Percentiles rank a stretch among this genome's conserved stretches.
These are phyloP conservation scores for Raphanus raphanistrum DNA, from an alignment of 345 rosid genomes.

Conservation along the genomic window DNA sequence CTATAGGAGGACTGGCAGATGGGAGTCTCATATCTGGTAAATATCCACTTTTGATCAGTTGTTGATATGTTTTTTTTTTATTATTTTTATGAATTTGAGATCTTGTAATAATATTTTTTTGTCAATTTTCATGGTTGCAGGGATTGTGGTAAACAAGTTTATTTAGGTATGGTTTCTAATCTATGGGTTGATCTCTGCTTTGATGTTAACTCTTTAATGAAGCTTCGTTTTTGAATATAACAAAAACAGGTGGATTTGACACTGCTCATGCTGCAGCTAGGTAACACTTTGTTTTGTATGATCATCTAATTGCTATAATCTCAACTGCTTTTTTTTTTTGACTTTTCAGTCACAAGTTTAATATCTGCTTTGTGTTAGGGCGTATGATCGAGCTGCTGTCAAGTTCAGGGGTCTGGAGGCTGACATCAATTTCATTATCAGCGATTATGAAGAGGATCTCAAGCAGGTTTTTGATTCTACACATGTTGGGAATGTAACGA, in stretches of 20 bases:
- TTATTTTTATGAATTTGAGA: not conserved
- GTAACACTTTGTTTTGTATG: constrained; percentile 38
- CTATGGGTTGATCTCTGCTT: constrained; percentile 10
- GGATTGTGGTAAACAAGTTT: constrained; percentile 98
- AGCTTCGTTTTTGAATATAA: constrained; percentile 19
- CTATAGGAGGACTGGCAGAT: constrained; percentile 90
- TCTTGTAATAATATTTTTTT: constrained; percentile 14
- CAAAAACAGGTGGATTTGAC: constrained; percentile 41
- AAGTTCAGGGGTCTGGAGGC: constrained; percentile 91
- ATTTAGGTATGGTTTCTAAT: constrained; percentile 63
- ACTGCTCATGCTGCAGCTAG: constrained; percentile 56
- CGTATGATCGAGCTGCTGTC: constrained; percentile 95
- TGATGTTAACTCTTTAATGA: constrained; percentile 6
- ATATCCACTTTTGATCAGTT: not conserved
- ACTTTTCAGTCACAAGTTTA: not conserved
- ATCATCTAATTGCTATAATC: not conserved
- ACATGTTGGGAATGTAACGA: not conserved
- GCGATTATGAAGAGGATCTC: constrained; percentile 85
- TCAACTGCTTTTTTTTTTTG: not conserved
- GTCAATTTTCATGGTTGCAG: constrained; percentile 45
- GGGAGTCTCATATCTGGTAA: constrained; percentile 98
- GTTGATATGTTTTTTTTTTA: not conserved
- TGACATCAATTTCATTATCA: constrained; percentile 79
- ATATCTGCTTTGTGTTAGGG: constrained; percentile 49
- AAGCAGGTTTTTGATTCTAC: constrained; percentile 56